Conservation (phyloP, 208 protist species). For the Angomonas deanei region DNA sequence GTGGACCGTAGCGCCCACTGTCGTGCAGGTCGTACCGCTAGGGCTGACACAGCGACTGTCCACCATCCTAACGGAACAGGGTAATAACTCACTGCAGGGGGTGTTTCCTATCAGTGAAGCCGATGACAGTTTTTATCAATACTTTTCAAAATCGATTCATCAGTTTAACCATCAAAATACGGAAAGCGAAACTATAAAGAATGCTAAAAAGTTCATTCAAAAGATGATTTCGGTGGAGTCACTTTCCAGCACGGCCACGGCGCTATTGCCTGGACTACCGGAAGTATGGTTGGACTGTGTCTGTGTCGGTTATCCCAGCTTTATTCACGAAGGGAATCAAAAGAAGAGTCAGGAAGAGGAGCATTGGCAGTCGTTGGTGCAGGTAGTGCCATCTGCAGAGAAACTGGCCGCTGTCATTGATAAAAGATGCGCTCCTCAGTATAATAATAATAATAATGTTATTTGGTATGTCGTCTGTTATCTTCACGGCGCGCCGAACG, state of each 20-base stretch:
- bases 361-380: constrained; percentile 15
- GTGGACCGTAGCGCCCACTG: neutral
- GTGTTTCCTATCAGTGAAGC: neutral
- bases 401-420: neutral
- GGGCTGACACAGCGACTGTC: neutral
- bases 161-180: neutral
- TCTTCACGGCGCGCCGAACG: constrained; percentile 5
- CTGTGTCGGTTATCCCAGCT: neutral
- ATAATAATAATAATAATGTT: no score
- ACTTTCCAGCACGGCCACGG: neutral
- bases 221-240: neutral
- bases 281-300: constrained; percentile 16
- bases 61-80: neutral
- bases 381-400: constrained; percentile 7
- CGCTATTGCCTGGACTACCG: neutral
- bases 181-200: neutral
- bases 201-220: neutral
- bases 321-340: neutral
- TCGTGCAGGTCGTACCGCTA: neutral
- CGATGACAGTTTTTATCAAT: neutral
- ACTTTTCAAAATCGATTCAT: neutral
- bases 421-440: neutral
- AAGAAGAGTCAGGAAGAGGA: neutral
- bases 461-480: constrained; percentile 28
- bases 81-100: neutral